Base-by-base conservation (phyloP, 352 stramenopile species). In the Pythium aquatile region DNA sequence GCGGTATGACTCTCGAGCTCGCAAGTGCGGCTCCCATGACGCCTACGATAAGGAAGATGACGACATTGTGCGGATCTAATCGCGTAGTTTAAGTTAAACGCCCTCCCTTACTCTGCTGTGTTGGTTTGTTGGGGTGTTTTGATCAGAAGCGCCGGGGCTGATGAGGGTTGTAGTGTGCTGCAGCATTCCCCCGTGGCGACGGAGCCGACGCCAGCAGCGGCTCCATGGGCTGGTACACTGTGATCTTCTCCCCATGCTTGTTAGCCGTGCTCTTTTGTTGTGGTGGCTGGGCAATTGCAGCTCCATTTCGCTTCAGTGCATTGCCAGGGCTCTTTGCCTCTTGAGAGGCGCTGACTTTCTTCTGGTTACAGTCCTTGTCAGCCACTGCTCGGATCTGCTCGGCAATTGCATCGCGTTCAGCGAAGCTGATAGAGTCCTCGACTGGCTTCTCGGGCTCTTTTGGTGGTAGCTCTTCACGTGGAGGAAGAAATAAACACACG, bases 1-100 rank as follows among this genome's bases (percentile, higher is more conserved):
- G 52, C 59, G 57, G 8, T 83, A 83, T 60, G 74, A 87, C 35
- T 72, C 76, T 6, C 29, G 32, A 28, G 46, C 56, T 73, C 29
- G 72, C 58, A 2, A 30, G 16, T 16, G 47, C n/a, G 46, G 29
- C n/a, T 78, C n/a, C 40, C 52, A 35, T 65, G 74, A 51, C 20
- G 26, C 49, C 14, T 61, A 53, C 26, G 65, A 71, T 5, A 26
- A 63, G n/a, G 65, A 71, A 39, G 53, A 71, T 30, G 46, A 71
- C 47, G 65, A 71, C 37, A 32, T 66, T 17, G 65, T 71, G 30
- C 54, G 53, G 13, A 66, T 71, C 24, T 71, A 63, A 57, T 13
- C 39, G 17, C 13, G 16, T 47, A 47, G 39, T 37, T 13, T 37
- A 24, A 56, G 6, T 56, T 39, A 37, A 10, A 17, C 9, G 49